Conservation (phyloP, 805 yeast genomes). For the Ogataea ramenticola region DNA sequence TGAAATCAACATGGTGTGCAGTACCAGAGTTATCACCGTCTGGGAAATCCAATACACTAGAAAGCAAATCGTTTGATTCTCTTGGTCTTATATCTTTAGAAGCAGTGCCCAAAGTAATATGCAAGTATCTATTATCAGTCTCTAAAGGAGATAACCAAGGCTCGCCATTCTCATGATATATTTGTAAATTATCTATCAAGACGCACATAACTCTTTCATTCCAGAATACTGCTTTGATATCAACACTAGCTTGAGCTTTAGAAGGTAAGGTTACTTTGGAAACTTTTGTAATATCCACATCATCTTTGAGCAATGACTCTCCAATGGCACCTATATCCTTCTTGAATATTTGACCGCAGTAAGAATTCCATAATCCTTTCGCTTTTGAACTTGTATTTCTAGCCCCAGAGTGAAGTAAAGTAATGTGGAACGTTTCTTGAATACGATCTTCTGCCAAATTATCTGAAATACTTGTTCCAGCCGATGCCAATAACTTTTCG, state of each 20-base stretch:
- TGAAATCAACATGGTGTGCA: neutral
- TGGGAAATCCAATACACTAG: conserved; percentile 14
- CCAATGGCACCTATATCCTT: conserved; percentile 5
- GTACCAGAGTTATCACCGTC: conserved; percentile 1
- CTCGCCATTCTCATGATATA: conserved; percentile 6
- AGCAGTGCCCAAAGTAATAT: conserved; percentile 67
- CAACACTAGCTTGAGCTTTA: conserved; percentile 29
- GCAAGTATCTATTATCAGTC: conserved; percentile 43
- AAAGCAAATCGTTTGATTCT: conserved; percentile 40
- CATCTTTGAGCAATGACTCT: neutral
- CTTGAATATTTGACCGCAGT: conserved; percentile 8
- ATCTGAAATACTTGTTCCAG: no score
- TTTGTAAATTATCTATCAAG: conserved; percentile 30
- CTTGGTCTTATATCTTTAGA: conserved; percentile 37
- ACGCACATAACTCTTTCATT: conserved; percentile 48
- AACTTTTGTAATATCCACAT: no score
- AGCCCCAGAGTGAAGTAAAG: conserved; percentile 43
- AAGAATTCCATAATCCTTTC: conserved; percentile 12
- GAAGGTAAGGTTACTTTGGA: conserved; percentile 10
- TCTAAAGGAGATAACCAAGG: conserved; percentile 11
- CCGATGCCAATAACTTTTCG: conserved; percentile 7
- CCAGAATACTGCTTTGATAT: conserved; percentile 39
- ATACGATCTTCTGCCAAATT: no score
- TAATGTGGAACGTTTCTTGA: conserved; percentile 58
- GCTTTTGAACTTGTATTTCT: conserved; percentile 8